Percentiles rank a stretch among this genome's conserved stretches.
These are phyloP conservation scores for Cocos nucifera DNA, from an alignment of 176 grass and related monocot genomes.

Conservation along the genomic window DNA sequence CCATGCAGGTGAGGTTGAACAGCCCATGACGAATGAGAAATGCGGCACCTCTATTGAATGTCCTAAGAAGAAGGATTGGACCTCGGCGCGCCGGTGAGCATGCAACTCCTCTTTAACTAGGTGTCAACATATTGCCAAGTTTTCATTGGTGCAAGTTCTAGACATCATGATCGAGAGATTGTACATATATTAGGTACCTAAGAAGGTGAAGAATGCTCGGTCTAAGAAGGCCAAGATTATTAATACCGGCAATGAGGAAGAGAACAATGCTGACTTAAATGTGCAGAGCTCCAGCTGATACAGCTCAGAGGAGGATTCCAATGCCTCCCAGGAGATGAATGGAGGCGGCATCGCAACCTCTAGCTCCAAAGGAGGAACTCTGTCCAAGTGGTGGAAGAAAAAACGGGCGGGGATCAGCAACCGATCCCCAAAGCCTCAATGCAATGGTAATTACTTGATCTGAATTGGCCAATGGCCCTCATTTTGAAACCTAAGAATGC, in stretches of 20 bases:
- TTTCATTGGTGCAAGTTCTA: too few species aligned
- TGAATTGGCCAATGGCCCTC: too few species aligned
- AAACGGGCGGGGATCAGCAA: conserved; percentile 28
- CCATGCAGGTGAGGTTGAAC: background rate
- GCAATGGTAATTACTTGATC: conserved; percentile 40
- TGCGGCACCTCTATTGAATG: conserved; percentile 6
- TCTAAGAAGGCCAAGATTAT: background rate
- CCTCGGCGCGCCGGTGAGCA: background rate
- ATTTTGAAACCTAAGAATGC: too few species aligned
- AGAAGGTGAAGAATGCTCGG: conserved; percentile 16
- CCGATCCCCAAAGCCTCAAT: conserved; percentile 71
- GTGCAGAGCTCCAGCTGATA: conserved; percentile 31
- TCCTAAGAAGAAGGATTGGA: conserved; percentile 18
- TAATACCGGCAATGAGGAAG: conserved; percentile 16
- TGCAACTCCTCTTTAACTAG: background rate
- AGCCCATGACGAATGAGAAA: background rate
- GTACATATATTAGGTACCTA: background rate
- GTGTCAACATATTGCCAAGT: background rate
- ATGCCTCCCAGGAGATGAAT: conserved; percentile 14
- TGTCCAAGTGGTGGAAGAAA: conserved; percentile 29
- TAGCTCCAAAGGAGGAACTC: conserved; percentile 20
- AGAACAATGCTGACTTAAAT: conserved; percentile 15
- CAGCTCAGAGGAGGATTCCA: conserved; percentile 47
- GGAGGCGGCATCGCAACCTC: background rate
- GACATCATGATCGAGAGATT: too few species aligned